These are phyloP conservation scores for Fusarium scirpi DNA, from an alignment of 2,329 filamentous ascomycete species.

Conservation along the genomic window DNA sequence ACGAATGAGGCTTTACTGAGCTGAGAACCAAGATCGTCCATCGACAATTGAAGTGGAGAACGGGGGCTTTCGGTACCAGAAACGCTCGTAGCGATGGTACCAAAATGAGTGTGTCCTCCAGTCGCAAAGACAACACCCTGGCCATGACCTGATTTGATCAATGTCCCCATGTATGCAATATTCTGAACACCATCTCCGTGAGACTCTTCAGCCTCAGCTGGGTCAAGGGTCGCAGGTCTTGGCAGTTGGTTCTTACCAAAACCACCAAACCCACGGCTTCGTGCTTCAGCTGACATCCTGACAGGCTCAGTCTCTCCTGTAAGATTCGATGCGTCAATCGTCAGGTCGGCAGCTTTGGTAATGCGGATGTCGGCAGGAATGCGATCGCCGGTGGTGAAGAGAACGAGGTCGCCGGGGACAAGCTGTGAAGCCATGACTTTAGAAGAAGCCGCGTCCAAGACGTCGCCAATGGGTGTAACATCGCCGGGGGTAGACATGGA, in stretches of 20 bases:
- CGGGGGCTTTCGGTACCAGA: slow-evolving; percentile 95
- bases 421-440: slow-evolving; percentile 89
- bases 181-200: slow-evolving; percentile 81
- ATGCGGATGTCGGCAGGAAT: slow-evolving; percentile 97
- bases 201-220: slow-evolving; percentile 69
- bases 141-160: slow-evolving; percentile 94
- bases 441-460: slow-evolving; percentile 77
- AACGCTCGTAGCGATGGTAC: slow-evolving; percentile 92
- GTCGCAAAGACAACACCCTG: slow-evolving; percentile 98
- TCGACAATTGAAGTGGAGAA: slow-evolving; percentile 92
- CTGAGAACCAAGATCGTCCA: slow-evolving; percentile 97
- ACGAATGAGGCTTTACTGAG: slow-evolving; percentile 96
- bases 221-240: slow-evolving; percentile 57
- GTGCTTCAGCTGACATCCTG: slow-evolving; percentile 76
- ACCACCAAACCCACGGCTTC: slow-evolving; percentile 48
- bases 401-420: slow-evolving; percentile 90
- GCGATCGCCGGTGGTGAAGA: slow-evolving; percentile 95
- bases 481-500: slow-evolving; percentile 58
- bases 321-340: slow-evolving; percentile 95
- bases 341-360: slow-evolving; percentile 87
- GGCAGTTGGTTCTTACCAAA: slow-evolving; percentile 48
- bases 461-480: slow-evolving; percentile 70
- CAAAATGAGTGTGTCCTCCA: slow-evolving; percentile 93
- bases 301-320: slow-evolving; percentile 98
- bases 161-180: slow-evolving; percentile 97